These are phyloP conservation scores for Physcomitrium patens DNA, from an alignment of 225 moss, liverwort and hornwort species.

Conservation along the genomic window DNA sequence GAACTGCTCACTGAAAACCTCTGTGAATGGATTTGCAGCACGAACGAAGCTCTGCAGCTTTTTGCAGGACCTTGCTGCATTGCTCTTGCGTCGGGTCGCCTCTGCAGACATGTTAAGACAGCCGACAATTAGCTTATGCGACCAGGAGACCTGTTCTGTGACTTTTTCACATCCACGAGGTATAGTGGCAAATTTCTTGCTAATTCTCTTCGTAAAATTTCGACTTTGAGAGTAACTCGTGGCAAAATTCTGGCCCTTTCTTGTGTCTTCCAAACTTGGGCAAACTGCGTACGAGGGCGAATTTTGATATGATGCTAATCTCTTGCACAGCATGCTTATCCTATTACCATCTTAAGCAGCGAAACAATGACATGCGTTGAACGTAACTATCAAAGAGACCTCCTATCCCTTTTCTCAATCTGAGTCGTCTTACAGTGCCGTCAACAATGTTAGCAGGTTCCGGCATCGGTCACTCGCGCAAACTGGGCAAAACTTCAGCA, in stretches of 20 bases:
- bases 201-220: slow-evolving; percentile 19
- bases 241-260: background rate
- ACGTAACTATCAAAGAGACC: background rate
- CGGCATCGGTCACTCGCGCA: slow-evolving; percentile 24
- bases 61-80: slow-evolving; percentile 44
- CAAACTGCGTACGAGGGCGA: background rate
- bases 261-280: background rate
- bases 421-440: slow-evolving; percentile 11
- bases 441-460: background rate
- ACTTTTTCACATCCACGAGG: background rate
- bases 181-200: background rate
- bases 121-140: background rate
- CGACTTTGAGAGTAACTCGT: slow-evolving; percentile 46
- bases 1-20: slow-evolving; percentile 68
- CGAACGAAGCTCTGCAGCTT: slow-evolving; percentile 67
- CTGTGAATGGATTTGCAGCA: slow-evolving; percentile 71
- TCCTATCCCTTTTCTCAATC: slow-evolving; percentile 27
- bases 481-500: slow-evolving; percentile 16
- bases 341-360: too few species aligned
- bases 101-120: slow-evolving; percentile 50
- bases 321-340: background rate
- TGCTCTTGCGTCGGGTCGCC: slow-evolving; percentile 57
- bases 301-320: background rate
- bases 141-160: background rate
- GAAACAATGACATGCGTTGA: background rate